Evolutionary conservation across 2,329 filamentous ascomycete genomes (phyloP).

Genomic region (Aspergillus ochraceoroseus): DNA sequence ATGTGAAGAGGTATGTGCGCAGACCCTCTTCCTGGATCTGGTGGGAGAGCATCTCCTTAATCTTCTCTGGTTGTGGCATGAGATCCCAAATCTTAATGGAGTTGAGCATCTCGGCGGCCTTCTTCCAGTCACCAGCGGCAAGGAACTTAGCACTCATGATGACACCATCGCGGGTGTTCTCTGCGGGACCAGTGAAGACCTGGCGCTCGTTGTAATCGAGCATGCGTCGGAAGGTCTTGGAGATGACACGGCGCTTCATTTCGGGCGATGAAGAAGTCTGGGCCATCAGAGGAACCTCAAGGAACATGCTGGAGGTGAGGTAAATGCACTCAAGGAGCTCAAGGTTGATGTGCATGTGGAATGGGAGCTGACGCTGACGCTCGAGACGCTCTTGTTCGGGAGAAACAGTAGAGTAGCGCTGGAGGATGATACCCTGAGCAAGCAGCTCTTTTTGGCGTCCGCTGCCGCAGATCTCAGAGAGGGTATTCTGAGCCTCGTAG

Average conservation of each 20-base stretch:
- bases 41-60: slow-evolving; percentile 94
- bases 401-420: slow-evolving; percentile 91
- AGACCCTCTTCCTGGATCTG: slow-evolving; percentile 99
- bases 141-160: slow-evolving; percentile 98
- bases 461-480: slow-evolving; percentile 96
- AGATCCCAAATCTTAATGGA: slow-evolving; percentile 99
- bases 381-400: slow-evolving; percentile 97
- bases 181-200: slow-evolving; percentile 95
- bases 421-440: slow-evolving; percentile 96
- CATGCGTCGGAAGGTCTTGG: slow-evolving; percentile 99
- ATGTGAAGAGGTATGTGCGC: slow-evolving; percentile 97
- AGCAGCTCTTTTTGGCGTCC: slow-evolving; percentile 96
- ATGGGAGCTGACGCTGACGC: slow-evolving; percentile 93
- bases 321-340: slow-evolving; percentile 98
- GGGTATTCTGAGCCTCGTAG: slow-evolving; percentile 94
- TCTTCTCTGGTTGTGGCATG: slow-evolving; percentile 85
- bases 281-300: slow-evolving; percentile 94
- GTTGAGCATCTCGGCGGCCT: slow-evolving; percentile 86
- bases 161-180: slow-evolving; percentile 98
- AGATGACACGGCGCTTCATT: slow-evolving; percentile 94
- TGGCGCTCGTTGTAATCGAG: slow-evolving; percentile 99
- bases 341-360: slow-evolving; percentile 99
- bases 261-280: slow-evolving; percentile 96
- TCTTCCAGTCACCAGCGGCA: slow-evolving; percentile 97
- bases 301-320: slow-evolving; percentile 97